These are phyloP conservation scores for Fusarium luffae DNA, from an alignment of 2,329 filamentous ascomycete genomes.

Conservation along the genomic window DNA sequence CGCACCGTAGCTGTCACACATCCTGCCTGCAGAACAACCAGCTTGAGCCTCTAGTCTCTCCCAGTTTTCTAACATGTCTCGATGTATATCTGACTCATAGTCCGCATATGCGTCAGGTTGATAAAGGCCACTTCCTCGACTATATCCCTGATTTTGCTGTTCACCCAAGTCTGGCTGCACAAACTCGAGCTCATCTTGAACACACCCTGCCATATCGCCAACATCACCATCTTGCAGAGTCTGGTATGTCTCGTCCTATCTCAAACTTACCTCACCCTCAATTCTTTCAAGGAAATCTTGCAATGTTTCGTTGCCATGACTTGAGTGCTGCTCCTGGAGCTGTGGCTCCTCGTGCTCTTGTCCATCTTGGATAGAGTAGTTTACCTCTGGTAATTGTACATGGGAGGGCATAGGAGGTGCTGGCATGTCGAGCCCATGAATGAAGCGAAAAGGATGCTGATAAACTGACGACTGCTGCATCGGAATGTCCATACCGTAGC, in stretches of 20 bases:
- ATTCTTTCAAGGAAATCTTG: slow-evolving; percentile 45
- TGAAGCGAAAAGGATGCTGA: not conserved
- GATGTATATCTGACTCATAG: not conserved
- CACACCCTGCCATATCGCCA: not conserved
- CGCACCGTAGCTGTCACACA: not conserved
- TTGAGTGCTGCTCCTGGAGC: not conserved
- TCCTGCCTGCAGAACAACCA: not conserved
- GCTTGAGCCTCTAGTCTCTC: not conserved
- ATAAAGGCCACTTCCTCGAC: not conserved
- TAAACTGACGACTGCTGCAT: not conserved
- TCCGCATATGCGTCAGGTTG: not conserved
- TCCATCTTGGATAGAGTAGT: not conserved
- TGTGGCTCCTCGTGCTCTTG: not conserved
- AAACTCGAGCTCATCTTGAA: not conserved
- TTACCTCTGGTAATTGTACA: not conserved
- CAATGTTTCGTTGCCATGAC: slow-evolving; percentile 35
- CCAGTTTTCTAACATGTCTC: not conserved
- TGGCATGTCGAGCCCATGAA: not conserved
- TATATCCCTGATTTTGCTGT: not conserved
- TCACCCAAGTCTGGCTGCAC: not conserved
- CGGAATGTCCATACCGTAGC: not conserved
- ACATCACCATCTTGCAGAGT: not conserved
- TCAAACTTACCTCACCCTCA: slow-evolving; percentile 38
- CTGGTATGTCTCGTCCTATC: slow-evolving; percentile 6
- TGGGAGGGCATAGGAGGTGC: not conserved